phyloP scores from a whole-genome alignment of 169 alveolate species.

The Eimeria acervulina region DNA sequence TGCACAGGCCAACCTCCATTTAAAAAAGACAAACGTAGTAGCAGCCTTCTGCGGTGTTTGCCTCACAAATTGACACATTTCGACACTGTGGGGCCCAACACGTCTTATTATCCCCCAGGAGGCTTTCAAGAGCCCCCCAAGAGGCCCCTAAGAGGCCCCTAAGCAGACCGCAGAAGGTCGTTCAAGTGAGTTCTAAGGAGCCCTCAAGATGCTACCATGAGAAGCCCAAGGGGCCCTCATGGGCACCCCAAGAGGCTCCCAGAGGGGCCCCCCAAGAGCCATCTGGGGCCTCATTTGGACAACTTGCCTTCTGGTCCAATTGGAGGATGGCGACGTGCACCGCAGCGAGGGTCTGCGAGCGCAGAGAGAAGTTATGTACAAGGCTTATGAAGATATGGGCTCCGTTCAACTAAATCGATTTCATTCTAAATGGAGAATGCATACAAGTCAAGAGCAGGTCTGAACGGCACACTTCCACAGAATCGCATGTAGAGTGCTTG shows the following conservation, averaged over 20 bases:
- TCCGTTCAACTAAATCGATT: not conserved
- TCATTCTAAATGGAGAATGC: not conserved
- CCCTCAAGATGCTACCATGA: not conserved
- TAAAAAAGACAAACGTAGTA: too few relatives aligned
- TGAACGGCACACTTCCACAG: not conserved
- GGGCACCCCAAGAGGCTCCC: not conserved
- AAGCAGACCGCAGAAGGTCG: not conserved
- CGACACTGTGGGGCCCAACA: too few relatives aligned
- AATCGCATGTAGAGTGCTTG: not conserved
- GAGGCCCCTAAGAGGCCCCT: not conserved
- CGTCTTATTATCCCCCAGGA: not conserved
- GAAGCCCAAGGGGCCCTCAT: not conserved
- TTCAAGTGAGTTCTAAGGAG: not conserved
- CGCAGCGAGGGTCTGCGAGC: not conserved
- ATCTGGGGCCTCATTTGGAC: not conserved
- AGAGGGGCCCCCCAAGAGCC: not conserved
- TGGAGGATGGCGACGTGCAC: not conserved
- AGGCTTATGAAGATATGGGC: not conserved
- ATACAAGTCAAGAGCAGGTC: not conserved
- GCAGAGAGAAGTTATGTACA: not conserved
- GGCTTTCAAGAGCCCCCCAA: not conserved
- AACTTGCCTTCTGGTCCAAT: not conserved
- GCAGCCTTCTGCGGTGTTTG: too few relatives aligned
- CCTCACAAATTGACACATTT: too few relatives aligned
- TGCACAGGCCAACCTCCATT: too few relatives aligned